Evolutionary conservation across 2,329 filamentous ascomycete genomes (phyloP).

Genomic region (Esteya vermicola): DNA sequence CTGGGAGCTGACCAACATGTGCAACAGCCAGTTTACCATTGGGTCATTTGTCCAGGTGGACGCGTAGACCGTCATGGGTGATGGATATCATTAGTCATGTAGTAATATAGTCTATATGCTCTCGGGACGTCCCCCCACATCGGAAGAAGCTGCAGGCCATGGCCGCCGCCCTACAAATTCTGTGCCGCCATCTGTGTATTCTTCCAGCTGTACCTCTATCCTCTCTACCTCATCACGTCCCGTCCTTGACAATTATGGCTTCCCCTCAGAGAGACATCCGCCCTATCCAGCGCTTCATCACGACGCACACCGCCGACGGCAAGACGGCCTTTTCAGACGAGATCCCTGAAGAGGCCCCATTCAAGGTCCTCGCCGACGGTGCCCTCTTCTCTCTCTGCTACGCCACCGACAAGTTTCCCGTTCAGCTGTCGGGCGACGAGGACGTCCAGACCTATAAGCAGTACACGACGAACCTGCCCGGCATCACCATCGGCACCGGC

Average conservation of each 20-base stretch:
- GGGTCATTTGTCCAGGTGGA: too few relatives aligned
- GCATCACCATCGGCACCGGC: conserved; percentile 8
- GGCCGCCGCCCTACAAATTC: neutral
- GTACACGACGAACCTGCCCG: conserved; percentile 4
- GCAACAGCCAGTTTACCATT: conserved; percentile 44
- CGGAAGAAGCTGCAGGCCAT: too few relatives aligned
- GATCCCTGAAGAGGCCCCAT: conserved; percentile 6
- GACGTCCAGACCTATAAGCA: conserved; percentile 7
- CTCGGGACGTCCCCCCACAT: neutral
- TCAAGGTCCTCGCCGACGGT: conserved; percentile 2
- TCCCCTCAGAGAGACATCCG: conserved; percentile 7
- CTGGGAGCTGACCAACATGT: conserved; percentile 56
- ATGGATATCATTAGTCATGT: neutral
- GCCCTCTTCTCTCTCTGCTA: conserved; percentile 8
- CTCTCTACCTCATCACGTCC: neutral
- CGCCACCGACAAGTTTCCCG: conserved; percentile 6
- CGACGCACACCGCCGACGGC: conserved; percentile 9
- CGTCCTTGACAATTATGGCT: neutral
- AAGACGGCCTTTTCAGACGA: conserved; percentile 6
- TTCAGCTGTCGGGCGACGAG: conserved; percentile 1
- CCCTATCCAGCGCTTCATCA: conserved; percentile 9
- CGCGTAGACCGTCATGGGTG: too few relatives aligned
- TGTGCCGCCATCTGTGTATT: neutral
- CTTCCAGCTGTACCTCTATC: neutral
- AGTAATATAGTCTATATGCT: neutral